Base-by-base conservation (phyloP, 495 filamentous ascomycete genomes). In the Penicillium macrosclerotiorum region DNA sequence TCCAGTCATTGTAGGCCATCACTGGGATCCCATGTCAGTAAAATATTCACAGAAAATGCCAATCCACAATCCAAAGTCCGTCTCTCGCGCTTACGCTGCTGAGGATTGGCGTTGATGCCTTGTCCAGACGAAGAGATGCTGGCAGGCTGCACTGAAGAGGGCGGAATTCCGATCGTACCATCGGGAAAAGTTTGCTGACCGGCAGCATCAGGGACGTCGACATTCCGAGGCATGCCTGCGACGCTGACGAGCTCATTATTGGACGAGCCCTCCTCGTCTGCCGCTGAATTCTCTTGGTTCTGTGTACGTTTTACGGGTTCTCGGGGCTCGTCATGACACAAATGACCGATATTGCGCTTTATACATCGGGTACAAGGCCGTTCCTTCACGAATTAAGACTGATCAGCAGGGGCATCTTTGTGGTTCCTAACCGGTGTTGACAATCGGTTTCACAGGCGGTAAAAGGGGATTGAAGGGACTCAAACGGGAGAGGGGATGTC, bases 251-350 rank as follows among this genome's bases (percentile, higher is more conserved):
- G 62, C 18, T 75, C 73, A 55, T 72, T 72, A 37, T 72, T 74
- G 12, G 77, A 69, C 44, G 76, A 69, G 43, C 63, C 74, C 52
- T 78, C 75, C 36, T 88, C 83, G 57, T 80, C 80, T 43, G 72
- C 76, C 13, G 73, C 65, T 30, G 78, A 79, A 44, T 79, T 73
- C 23, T 79, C 85, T 41, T 77, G 73, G 55, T 86, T 85, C n/a
- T n/a, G n/a, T 56, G 75, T 78, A 65, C 90, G 87, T 63, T 95
- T 95, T 30, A 69, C 57, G 46, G 79, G 68, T 64, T 92, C 88
- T 68, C 94, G 84, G 46, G 90, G 90, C 70, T 97, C 93, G 65
- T 99, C 93, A 72, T 97, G 93, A 72, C 93, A 99, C 45, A 99
- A 75, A 77, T 97, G 93, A 54, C 92, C 93, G 66, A 99, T 99